Evolutionary conservation across 2,329 filamentous ascomycete species (phyloP), one percentile per base, ranked within the genome.

Genomic region (Pseudocercospora ulei): DNA sequence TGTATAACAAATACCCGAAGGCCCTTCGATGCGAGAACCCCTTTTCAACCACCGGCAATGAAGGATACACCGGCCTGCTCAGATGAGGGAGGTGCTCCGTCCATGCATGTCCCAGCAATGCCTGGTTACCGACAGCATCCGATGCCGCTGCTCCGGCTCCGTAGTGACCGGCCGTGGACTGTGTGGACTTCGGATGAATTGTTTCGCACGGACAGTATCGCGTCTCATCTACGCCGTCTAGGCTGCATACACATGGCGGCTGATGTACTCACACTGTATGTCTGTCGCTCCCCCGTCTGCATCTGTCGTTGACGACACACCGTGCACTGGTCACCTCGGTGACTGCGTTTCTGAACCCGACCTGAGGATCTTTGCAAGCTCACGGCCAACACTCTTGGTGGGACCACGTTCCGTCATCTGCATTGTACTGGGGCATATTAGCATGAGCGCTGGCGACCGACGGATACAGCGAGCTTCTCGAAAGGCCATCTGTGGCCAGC

Each of bases 381-480:
- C 51, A 72, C 13, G 72, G 71, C 82, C 82, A 87, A 22, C 82
- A 60, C 61, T 86, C 80, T 7, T 72, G 68, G 54, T 70, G 71
- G 49, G 73, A 72, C 85, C 84, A 92, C 29, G 68, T 61, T 19
- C 62, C 64, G 35, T 61, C 63, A 35, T 64, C 62, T 48, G 62
- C 61, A 4, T 71, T 66, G 50, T 76, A 73, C 16, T 33, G 30
- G 28, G 14, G 19, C 25, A 31, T 9, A n/a, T 31, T 9, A 19
- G 28, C 12, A 17, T 5, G 5, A 31, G 11, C n/a, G n/a, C n/a
- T n/a, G n/a, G n/a, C n/a, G n/a, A n/a, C n/a, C n/a, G n/a, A n/a
- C n/a, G n/a, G n/a, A n/a, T n/a, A n/a, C n/a, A n/a, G n/a, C n/a
- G n/a, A n/a, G 11, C 24, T 12, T 24, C 11, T 16, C 26, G 26